Base-by-base conservation (phyloP, 116 monocot genomes). In the Trichopus zeylanicus region DNA sequence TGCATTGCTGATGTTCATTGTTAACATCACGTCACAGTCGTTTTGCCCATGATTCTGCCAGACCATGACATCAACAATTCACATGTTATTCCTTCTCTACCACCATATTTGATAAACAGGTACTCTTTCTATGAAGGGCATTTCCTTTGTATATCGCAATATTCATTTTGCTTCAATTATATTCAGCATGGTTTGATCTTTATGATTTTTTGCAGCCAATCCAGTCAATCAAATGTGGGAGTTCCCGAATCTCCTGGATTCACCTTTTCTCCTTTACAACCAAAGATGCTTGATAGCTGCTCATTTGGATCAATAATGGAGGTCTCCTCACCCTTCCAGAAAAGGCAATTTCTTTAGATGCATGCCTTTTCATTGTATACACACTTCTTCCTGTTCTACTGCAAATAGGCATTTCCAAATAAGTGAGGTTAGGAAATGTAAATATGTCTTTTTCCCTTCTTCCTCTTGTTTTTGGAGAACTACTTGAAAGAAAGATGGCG, bases 261-360 rank as follows among this genome's bases (percentile, higher is more conserved):
- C 54, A 28, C 48, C 48, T 31, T 70, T 20, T 29, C 76, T 9
- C 18, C 71, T 10, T 49, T 51, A 59, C 79, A 76, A 51, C 73
- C 70, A 24, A 73, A 70, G 29, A 33, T 70, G 24, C 29, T 80
- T 21, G 70, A 80, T 56, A 56, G 79, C 58, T 55, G 39, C 55
- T 48, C 67, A 6, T 81, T 81, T 51, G 75, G 72, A 57, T 63
- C 68, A 5, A 57, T 74, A 56, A 61, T 75, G 63, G 56, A 53
- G 18, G 24, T 72, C n/a, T 83, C 78, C 39, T 78, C 65, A 25
- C 76, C 85, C 6, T 65, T 81, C 34, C 86, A 77, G 62, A 81
- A 68, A 42, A 29, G 65, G 65, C 27, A 47, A 56, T 59, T 86
- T 57, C 29, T 77, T 81, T 47, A 57, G 75, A 65, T 79, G 65